Evolutionary conservation across 2,329 filamentous ascomycete genomes (phyloP), one percentile per base, ranked within the genome.

Genomic region (Bertia moriformis): DNA sequence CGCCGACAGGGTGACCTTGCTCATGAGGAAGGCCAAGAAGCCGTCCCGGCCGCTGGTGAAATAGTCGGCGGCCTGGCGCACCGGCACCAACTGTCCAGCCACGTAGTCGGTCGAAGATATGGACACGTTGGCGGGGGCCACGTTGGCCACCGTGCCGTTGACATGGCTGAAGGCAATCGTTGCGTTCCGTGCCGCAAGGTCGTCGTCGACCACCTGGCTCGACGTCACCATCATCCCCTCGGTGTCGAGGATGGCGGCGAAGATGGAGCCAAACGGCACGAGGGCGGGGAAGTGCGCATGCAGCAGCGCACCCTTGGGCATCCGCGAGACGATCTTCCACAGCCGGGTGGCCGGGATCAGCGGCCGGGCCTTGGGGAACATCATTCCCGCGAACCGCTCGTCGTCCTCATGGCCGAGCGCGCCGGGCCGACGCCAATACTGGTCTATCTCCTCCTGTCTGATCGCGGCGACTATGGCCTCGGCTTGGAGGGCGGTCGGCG

Each of bases 261-360:
- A 69, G 4, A 94, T 61, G 62, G 77, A 93, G 52, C 86, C 81
- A 46, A 87, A 76, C 55, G 94, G 83, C 38, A 93, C 82, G 78
- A 93, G 93, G 49, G 88, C 86, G 56, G 93, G 84, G 53, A 93
- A 65, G 57, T 96, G 88, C 33, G 85, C 85, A 61, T 96, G 88
- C 43, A 93, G 61, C 19, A 93, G 65, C 5, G 79, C 70, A 12
- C 89, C 91, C 57, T 96, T 96, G 19, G 89, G 89, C 83, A 96
- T 86, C 45, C 66, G 71, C 42, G 78, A 73, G 14, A 94, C 71
- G 48, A 95, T 91, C 46, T 76, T 70, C 86, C 86, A 96, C 18
- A 95, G 66, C 51, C 78, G 78, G 13, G 85, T 93, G 48, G 68
- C 67, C 58, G 93, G 85, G 75, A 94, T 93, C 27, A 76, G 74